phyloP scores from a whole-genome alignment of 192 early-diverging fungal species.

The Backusella sp. region DNA sequence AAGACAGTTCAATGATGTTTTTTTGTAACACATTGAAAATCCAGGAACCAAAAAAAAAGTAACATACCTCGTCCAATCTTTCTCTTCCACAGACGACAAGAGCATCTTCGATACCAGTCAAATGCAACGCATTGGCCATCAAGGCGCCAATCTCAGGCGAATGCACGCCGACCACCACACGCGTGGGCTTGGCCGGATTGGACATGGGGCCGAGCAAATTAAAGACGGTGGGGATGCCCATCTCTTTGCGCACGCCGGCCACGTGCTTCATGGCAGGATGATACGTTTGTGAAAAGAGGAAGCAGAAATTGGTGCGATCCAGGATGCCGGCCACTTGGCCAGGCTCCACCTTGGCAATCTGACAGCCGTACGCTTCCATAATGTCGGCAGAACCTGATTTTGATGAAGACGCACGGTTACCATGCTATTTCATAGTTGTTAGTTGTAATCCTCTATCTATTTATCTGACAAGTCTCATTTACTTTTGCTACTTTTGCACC shows the following conservation, averaged over 20 bases:
- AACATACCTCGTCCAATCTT: constrained; percentile 81
- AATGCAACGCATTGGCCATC: constrained; percentile 79
- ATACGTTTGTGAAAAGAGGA: constrained; percentile 89
- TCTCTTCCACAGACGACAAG: constrained; percentile 92
- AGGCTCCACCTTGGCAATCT: constrained; percentile 64
- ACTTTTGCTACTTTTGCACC: constrained; percentile 90
- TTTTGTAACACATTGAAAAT: neutral
- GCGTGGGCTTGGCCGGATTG: constrained; percentile 82
- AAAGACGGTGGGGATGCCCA: constrained; percentile 93
- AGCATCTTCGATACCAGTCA: constrained; percentile 76
- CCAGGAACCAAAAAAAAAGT: neutral
- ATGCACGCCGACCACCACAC: constrained; percentile 90
- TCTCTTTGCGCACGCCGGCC: constrained; percentile 71
- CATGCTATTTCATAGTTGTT: constrained; percentile 58
- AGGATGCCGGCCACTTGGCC: constrained; percentile 67
- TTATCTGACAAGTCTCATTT: constrained; percentile 1
- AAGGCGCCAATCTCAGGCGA: constrained; percentile 71
- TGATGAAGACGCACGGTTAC: constrained; percentile 90
- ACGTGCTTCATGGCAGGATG: constrained; percentile 89
- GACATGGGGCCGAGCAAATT: constrained; percentile 91
- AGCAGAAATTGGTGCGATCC: constrained; percentile 72
- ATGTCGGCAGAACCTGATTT: constrained; percentile 92
- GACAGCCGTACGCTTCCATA: constrained; percentile 81
- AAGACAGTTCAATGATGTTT: neutral
- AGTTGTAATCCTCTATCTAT: neutral